Evolutionary conservation across 257 asterid genomes (phyloP), one percentile per base, ranked within the genome.

Genomic region (Solanum rostratum): DNA sequence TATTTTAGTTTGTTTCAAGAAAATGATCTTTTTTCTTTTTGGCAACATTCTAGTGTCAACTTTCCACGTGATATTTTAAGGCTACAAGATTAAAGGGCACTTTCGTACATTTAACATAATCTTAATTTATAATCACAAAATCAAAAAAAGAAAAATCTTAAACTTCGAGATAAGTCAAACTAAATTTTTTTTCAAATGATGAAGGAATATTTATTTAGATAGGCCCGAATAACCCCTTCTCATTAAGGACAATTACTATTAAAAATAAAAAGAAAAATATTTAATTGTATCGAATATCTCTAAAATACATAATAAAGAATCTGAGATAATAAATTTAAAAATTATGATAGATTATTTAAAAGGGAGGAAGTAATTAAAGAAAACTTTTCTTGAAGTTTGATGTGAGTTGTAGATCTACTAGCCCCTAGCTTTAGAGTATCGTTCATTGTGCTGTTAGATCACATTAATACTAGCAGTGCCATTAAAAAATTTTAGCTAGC

Each of bases 321-420:
- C 1, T 2, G 0, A 55, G 2, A 57, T 0, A 0, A 0, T 3
- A n/a, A 33, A 33, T 57, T 20, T 10, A n/a, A 57, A n/a, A 57
- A 0, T 57, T 0, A 57, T 0, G 15, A 20, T 3, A 57, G 3
- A n/a, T 57, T 20, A 57, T 57, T 57, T 57, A 14, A 57, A 20
- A 57, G 6, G 2, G 5, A 54, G 2, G 3, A 57, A 3, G 0
- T n/a, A n/a, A 27, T 39, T 39, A 43, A 68, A 57, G 5, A 55
- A n/a, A 39, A 37, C 53, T 29, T 24, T 3, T 66, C 49, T 68
- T 68, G 49, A 68, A 66, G 76, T 66, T 33, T 65, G 73, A 33
- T 66, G 5, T 33, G 24, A 39, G 76, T 66, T 66, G 76, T 66
- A 66, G 49, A 66, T 66, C 24, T 33, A 9, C 15, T 18, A 33